Base-by-base conservation (phyloP, 2,329 filamentous ascomycete genomes). In the Stagonosporopsis tanaceti region DNA sequence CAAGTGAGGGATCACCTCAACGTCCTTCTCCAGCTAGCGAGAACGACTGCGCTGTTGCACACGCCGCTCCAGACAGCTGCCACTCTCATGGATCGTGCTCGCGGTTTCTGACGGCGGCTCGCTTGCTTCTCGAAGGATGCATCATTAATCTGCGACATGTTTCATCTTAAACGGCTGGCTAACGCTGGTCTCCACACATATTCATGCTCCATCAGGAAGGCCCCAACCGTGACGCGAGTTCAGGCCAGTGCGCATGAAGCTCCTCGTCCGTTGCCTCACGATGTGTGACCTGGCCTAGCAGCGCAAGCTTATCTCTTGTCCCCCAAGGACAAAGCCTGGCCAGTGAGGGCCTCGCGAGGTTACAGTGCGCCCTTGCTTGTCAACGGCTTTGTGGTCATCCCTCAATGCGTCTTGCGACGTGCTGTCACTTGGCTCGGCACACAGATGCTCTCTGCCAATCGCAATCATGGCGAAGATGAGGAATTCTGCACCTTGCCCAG, bases 281-380 rank as follows among this genome's bases (percentile, higher is more conserved):
- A 57, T 53, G 54, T 53, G 50, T 50, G 30, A 57, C 39, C 50
- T 14, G 32, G 27, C 25, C 12, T 25, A 32, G 39, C 25, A 38
- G 44, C 44, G 32, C 45, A 39, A 52, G 45, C 54, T 53, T 45
- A 45, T 57, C 54, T 50, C 17, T 27, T 44, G 32, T 53, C 30
- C 45, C 24, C 46, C 24, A 38, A 34, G 48, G 54, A 48, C 32
- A 20, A 15, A 38, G 38, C 32, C 48, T 52, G 32, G 47, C 47
- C 48, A 20, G 14, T 32, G 22, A 32, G 27, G 25, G 28, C 47
- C 32, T 57, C 47, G 38, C 60, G 51, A 46, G 50, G 50, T 44
- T 58, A 42, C 57, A 52, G 37, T 32, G 37, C 48, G 47, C 65
- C 66, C 64, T 67, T 68, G 63, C 63, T 45, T 69, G 51, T 61